Base-by-base conservation (phyloP, 2,329 filamentous ascomycete species). In the Cladosporium oxysporum region DNA sequence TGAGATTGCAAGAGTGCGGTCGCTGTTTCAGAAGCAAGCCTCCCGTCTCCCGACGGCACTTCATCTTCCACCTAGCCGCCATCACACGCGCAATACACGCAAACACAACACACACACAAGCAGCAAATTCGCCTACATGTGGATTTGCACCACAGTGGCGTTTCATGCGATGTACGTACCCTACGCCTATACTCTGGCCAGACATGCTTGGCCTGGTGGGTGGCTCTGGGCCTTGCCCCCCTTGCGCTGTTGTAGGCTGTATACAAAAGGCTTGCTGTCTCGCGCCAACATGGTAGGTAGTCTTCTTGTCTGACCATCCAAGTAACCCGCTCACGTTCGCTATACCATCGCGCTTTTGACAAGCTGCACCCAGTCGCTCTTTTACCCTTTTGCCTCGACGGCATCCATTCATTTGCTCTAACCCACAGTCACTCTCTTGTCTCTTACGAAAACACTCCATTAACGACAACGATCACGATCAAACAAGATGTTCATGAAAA, bases 281-380 rank as follows among this genome's bases (percentile, higher is more conserved):
- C 61, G 33, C 60, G 33, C 16, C 26, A 29, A 28, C 35, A 57
- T 31, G 49, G 49, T 23, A 33, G 33, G 50, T 26, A 33, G 35
- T 26, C 16, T 21, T 16, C 26, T 31, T 33, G 8, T 47, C 35
- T 23, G 21, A n/a, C n/a, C 23, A 44, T 33, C 14, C 47, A 16
- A 26, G 35, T 18, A 41, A 44, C 50, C n/a, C 12, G 31, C 21
- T 11, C 35, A 26, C 14, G 14, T 28, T 26, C 10, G 50, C 50
- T 63, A 16, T 23, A 63, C 16, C 50, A 31, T 29, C 33, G 61
- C 61, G 61, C 61, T 63, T 63, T 57, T 63, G 61, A 63, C 18
- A 63, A 63, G 61, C 61, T 63, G 61, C 61, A 57, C 49, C 61
- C 26, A 63, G 61, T 63, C 61, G 23, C 37, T 63, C 61, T 23